Evolutionary conservation across 1,284 basidiomycete species (phyloP).

Genomic region (Ganoderma meredithae): DNA sequence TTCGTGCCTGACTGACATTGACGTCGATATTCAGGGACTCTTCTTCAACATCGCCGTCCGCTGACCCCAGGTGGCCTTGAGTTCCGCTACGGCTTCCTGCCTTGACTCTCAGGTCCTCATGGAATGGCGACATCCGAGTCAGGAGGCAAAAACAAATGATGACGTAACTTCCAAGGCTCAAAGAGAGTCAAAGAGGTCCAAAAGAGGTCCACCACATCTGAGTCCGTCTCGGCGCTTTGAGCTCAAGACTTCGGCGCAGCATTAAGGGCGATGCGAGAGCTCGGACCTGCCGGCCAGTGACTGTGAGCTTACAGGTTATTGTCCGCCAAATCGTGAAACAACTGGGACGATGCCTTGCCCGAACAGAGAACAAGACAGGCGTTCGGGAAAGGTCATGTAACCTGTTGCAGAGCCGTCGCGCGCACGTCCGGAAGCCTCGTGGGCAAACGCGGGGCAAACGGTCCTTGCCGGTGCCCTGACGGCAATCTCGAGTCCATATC

Average conservation of each 20-base stretch:
- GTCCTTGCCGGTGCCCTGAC: background rate
- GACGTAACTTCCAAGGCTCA: too few species aligned
- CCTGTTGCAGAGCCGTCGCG: background rate
- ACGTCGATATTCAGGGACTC: background rate
- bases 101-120: background rate
- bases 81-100: background rate
- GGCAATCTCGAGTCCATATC: background rate
- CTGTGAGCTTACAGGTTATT: background rate
- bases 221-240: too few species aligned
- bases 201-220: too few species aligned
- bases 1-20: conserved; percentile 14
- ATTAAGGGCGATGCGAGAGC: background rate
- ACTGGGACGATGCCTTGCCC: background rate
- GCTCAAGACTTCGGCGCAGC: background rate
- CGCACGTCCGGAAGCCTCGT: background rate
- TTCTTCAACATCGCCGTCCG: conserved; percentile 3
- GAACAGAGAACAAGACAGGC: background rate
- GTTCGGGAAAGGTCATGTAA: conserved; percentile 2
- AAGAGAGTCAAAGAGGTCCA: too few species aligned
- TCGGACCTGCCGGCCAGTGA: background rate
- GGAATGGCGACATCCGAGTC: too few species aligned
- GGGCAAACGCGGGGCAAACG: background rate
- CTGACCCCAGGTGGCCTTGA: background rate
- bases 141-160: too few species aligned
- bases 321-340: background rate